A percentile compares a stretch with the other conserved stretches of the same genome.
Conservation (phyloP, 2,329 filamentous ascomycete species). For the Monosporascus cannonballus region DNA sequence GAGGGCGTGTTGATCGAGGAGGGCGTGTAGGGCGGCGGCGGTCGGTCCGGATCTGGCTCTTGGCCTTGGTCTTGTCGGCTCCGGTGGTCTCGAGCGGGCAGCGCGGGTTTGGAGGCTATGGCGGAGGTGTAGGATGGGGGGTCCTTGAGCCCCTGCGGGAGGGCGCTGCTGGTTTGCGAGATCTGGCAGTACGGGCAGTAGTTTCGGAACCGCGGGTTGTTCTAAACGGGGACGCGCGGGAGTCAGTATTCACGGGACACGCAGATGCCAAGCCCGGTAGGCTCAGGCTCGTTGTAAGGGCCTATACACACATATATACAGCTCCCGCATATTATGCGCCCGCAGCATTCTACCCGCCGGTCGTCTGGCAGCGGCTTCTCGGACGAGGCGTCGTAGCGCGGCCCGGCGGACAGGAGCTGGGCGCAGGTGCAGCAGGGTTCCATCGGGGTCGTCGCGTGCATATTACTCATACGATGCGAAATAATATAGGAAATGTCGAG, state of each 20-base stretch:
- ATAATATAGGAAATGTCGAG: too few relatives aligned
- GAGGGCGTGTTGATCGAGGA: constrained; percentile 4
- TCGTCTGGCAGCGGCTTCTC: constrained; percentile 57
- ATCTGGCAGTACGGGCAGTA: constrained; percentile 75
- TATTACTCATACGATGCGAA: too few relatives aligned
- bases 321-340: constrained; percentile 62
- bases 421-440: constrained; percentile 67
- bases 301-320: constrained; percentile 48
- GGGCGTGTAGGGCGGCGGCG: constrained; percentile 35
- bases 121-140: constrained; percentile 58
- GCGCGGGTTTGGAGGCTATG: constrained; percentile 23
- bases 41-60: constrained; percentile 10
- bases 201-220: constrained; percentile 60
- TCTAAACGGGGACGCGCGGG: constrained; percentile 28
- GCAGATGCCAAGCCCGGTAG: too few relatives aligned
- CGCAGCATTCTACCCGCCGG: constrained; percentile 62
- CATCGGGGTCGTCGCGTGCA: constrained; percentile 3
- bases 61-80: neutral
- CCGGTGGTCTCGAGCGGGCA: neutral
- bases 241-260: neutral
- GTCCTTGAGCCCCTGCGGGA: constrained; percentile 58
- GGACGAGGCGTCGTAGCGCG: constrained; percentile 38
- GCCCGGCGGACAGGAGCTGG: constrained; percentile 48
- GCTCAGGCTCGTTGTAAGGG: neutral
- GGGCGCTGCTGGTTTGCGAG: constrained; percentile 43